These are phyloP conservation scores for Botrytis medusae DNA, from an alignment of 2,329 filamentous ascomycete genomes.

Conservation along the genomic window DNA sequence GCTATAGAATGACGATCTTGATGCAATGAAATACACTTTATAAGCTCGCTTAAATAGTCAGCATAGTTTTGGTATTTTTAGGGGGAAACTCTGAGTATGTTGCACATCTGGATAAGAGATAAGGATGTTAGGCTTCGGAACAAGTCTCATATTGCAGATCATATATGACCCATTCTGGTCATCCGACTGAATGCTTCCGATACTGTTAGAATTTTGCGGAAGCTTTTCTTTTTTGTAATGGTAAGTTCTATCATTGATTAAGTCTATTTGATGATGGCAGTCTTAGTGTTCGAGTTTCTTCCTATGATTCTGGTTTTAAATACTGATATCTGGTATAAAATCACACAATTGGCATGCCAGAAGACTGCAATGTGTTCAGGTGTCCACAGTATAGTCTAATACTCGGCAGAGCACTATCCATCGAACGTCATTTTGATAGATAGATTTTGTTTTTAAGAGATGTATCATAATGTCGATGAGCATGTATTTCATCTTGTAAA, in stretches of 20 bases:
- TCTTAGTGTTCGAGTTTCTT: background rate
- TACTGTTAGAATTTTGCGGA: background rate
- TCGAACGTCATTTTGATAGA: background rate
- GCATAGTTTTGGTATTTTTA: background rate
- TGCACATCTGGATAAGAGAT: background rate
- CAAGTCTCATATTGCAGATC: background rate
- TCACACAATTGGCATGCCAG: no score
- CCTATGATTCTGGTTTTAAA: background rate
- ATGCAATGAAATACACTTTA: background rate
- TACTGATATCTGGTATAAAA: no score
- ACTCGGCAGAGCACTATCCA: background rate
- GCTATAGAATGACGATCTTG: background rate
- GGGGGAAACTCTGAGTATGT: background rate
- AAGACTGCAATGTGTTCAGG: background rate
- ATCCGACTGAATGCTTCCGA: background rate
- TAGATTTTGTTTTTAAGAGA: no score
- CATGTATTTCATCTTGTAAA: background rate
- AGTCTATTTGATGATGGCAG: background rate
- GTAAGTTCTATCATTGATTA: fast-evolving
- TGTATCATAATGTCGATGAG: background rate
- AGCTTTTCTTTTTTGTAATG: background rate
- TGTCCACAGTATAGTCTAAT: background rate
- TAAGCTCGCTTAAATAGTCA: background rate
- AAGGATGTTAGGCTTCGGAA: background rate
- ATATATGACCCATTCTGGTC: background rate